Percentiles rank a stretch among this genome's conserved stretches.
Evolutionary conservation across 768 basidiomycete species (phyloP).

Genomic region (Tephrocybe sp.): DNA sequence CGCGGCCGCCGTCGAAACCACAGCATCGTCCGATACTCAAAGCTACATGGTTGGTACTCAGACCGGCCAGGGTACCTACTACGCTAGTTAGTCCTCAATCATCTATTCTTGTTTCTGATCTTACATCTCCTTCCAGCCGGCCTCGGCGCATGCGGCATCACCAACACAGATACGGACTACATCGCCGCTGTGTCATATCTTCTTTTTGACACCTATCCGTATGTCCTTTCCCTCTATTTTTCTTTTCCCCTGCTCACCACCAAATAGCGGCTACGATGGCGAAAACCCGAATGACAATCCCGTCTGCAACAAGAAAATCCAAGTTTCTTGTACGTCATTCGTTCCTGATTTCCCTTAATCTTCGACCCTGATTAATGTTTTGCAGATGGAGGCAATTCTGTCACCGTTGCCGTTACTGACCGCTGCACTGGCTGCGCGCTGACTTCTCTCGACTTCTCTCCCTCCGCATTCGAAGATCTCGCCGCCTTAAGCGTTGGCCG

Average conservation of each 20-base stretch:
- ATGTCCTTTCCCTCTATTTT: slow-evolving; percentile 24
- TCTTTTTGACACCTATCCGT: slow-evolving; percentile 65
- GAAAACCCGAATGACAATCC: slow-evolving; percentile 77
- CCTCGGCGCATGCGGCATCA: slow-evolving; percentile 64
- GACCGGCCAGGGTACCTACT: slow-evolving; percentile 58
- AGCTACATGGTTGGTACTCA: slow-evolving; percentile 51
- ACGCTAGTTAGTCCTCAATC: slow-evolving; percentile 35
- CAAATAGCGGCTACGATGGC: slow-evolving; percentile 50
- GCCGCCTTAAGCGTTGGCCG: slow-evolving; percentile 49
- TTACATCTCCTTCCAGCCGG: slow-evolving; percentile 39
- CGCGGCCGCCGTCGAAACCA: slow-evolving; percentile 5
- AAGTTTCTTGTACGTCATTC: slow-evolving; percentile 46
- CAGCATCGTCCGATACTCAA: slow-evolving; percentile 23
- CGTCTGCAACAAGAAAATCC: slow-evolving; percentile 55
- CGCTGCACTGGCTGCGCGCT: slow-evolving; percentile 57
- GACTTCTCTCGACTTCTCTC: slow-evolving; percentile 64
- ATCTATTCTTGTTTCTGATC: slow-evolving; percentile 2
- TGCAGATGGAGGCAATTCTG: slow-evolving; percentile 51
- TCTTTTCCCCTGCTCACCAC: not conserved
- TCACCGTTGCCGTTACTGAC: slow-evolving; percentile 56
- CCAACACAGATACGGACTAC: slow-evolving; percentile 47
- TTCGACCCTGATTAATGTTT: not conserved
- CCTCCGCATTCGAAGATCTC: slow-evolving; percentile 51
- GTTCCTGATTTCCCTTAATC: not conserved
- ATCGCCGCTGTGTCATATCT: slow-evolving; percentile 59